Conservation (phyloP, 2,329 filamentous ascomycete genomes). For the Fusarium sp. region DNA sequence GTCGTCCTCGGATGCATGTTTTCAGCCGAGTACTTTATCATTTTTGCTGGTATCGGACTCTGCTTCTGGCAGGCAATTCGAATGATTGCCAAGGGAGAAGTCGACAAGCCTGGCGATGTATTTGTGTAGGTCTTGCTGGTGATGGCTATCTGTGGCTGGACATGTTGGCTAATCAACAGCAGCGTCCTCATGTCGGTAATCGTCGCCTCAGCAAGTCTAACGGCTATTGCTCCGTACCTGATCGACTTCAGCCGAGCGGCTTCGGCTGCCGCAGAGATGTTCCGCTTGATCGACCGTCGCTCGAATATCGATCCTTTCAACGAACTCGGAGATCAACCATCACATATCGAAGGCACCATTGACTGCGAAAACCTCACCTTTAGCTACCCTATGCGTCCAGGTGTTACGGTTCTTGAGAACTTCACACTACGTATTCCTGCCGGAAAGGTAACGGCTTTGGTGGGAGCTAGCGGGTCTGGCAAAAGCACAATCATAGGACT, state of each 20-base stretch:
- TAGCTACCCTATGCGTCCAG: conserved; percentile 62
- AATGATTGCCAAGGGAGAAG: conserved; percentile 57
- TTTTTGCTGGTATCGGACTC: conserved; percentile 60
- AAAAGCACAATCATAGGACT: conserved; percentile 59
- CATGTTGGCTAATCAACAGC: background rate
- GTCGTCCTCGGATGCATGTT: conserved; percentile 60
- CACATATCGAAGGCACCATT: conserved; percentile 52
- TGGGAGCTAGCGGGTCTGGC: conserved; percentile 60
- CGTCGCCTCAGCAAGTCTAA: conserved; percentile 56
- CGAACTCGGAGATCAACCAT: conserved; percentile 50
- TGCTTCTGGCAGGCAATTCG: conserved; percentile 63
- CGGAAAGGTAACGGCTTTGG: conserved; percentile 61
- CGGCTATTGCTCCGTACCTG: conserved; percentile 55
- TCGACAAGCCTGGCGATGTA: conserved; percentile 56
- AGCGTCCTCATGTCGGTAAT: conserved; percentile 59
- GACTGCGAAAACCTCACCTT: conserved; percentile 61
- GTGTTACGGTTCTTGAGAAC: conserved; percentile 58
- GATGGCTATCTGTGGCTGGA: too few species aligned
- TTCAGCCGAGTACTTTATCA: conserved; percentile 57
- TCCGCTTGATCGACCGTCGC: conserved; percentile 56
- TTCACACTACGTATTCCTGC: conserved; percentile 61
- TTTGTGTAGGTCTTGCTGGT: conserved; percentile 52
- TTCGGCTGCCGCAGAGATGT: conserved; percentile 55
- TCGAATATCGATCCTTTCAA: conserved; percentile 58
- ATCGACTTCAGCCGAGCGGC: conserved; percentile 59